Evolutionary conservation across 345 rosid genomes (phyloP).

Genomic region (Clarkia xantiana): DNA sequence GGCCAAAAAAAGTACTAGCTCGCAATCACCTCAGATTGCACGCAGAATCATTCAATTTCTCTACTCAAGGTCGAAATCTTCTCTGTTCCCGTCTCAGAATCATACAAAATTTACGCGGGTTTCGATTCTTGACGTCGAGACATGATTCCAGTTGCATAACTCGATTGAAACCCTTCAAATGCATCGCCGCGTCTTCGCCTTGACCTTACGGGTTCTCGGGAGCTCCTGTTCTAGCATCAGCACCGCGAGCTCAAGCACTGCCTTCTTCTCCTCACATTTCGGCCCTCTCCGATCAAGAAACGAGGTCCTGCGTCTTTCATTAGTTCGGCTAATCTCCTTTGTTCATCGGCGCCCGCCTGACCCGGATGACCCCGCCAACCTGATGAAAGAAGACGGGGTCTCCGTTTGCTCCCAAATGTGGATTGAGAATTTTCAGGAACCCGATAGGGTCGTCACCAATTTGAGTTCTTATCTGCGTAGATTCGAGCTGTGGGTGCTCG

Average conservation of each 20-base stretch:
- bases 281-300: slow-evolving; percentile 3
- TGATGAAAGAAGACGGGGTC: slow-evolving; percentile 86
- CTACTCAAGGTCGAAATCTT: too few species aligned
- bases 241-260: not conserved
- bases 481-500: slow-evolving; percentile 85
- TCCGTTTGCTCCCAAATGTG: slow-evolving; percentile 90
- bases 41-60: too few species aligned
- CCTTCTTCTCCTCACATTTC: slow-evolving; percentile 2
- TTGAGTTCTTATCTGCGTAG: slow-evolving; percentile 55
- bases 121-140: not conserved
- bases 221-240: not conserved
- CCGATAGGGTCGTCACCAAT: slow-evolving; percentile 39
- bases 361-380: slow-evolving; percentile 69
- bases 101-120: too few species aligned
- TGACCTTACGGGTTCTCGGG: slow-evolving; percentile 1
- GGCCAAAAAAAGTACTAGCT: too few species aligned
- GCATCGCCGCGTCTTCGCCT: slow-evolving; percentile 2
- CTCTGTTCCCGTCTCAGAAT: too few species aligned
- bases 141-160: not conserved
- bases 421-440: slow-evolving; percentile 47
- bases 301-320: slow-evolving; percentile 7
- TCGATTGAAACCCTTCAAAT: not conserved
- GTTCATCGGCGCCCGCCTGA: slow-evolving; percentile 42
- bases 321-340: slow-evolving; percentile 40
- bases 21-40: too few species aligned